These are phyloP conservation scores for Buddleja alternifolia DNA, from an alignment of 257 asterid species.

Conservation along the genomic window DNA sequence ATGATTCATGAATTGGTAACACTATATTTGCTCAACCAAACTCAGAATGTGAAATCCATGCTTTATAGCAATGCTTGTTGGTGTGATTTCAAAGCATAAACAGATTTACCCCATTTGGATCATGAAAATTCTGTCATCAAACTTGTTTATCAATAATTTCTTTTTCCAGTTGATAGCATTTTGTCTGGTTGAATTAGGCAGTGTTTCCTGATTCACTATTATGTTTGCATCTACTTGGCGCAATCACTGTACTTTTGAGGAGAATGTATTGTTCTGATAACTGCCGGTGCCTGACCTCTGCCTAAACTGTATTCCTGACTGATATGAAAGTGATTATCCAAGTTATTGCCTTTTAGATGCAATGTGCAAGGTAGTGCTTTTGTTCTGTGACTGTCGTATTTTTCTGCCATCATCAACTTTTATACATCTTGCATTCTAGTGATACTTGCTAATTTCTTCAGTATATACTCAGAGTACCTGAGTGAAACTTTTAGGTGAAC, in stretches of 20 bases:
- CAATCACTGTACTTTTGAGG: conserved; percentile 20
- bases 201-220: neutral
- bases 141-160: conserved; percentile 1
- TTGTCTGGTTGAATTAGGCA: neutral
- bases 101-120: neutral
- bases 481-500: conserved; percentile 1
- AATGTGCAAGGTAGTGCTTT: neutral
- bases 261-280: neutral
- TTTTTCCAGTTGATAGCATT: neutral
- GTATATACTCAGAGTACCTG: neutral
- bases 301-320: neutral
- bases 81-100: neutral
- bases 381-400: neutral
- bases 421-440: neutral
- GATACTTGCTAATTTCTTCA: neutral
- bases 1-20: neutral
- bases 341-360: neutral
- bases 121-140: neutral
- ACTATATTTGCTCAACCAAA: too few relatives aligned
- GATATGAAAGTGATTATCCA: neutral
- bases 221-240: neutral
- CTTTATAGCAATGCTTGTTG: neutral
- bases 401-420: neutral
- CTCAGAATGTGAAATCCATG: conserved; percentile 17
- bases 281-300: conserved; percentile 1